These are phyloP conservation scores for Termitomyces eurrhizus DNA, from an alignment of 768 basidiomycete species.

Conservation along the genomic window DNA sequence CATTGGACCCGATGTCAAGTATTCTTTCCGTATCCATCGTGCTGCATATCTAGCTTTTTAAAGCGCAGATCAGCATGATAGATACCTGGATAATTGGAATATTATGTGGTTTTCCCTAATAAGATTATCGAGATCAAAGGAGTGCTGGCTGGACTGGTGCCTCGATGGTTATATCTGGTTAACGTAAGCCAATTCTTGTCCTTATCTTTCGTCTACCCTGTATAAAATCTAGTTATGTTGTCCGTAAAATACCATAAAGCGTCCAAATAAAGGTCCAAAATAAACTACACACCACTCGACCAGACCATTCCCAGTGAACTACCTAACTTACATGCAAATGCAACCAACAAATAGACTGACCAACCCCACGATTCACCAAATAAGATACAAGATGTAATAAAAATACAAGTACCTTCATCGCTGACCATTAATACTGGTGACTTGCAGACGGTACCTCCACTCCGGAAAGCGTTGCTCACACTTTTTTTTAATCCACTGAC, in stretches of 20 bases:
- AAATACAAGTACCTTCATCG: not conserved
- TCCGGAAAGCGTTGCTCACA: conserved; percentile 3
- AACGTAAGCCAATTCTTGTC: not conserved
- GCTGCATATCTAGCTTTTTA: not conserved
- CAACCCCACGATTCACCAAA: not conserved
- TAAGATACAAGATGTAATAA: not conserved
- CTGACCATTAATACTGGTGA: not conserved
- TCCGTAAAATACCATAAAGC: not conserved
- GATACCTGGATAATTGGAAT: not conserved
- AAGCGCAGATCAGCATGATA: not conserved
- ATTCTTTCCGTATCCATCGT: not conserved
- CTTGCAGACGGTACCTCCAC: not conserved
- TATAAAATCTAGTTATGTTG: not conserved
- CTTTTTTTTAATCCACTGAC: conserved; percentile 7
- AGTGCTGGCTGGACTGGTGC: too few relatives aligned
- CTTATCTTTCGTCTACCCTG: not conserved
- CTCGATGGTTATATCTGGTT: not conserved
- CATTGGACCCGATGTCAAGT: not conserved
- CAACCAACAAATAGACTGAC: not conserved
- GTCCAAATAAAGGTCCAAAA: too few relatives aligned
- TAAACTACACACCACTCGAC: not conserved
- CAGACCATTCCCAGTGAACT: not conserved
- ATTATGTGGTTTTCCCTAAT: not conserved
- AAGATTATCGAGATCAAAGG: too few relatives aligned
- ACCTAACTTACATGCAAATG: not conserved